Evolutionary conservation across 2,329 filamentous ascomycete species (phyloP), one percentile per base, ranked within the genome.

Genomic region (Geoglossum cookeanum): DNA sequence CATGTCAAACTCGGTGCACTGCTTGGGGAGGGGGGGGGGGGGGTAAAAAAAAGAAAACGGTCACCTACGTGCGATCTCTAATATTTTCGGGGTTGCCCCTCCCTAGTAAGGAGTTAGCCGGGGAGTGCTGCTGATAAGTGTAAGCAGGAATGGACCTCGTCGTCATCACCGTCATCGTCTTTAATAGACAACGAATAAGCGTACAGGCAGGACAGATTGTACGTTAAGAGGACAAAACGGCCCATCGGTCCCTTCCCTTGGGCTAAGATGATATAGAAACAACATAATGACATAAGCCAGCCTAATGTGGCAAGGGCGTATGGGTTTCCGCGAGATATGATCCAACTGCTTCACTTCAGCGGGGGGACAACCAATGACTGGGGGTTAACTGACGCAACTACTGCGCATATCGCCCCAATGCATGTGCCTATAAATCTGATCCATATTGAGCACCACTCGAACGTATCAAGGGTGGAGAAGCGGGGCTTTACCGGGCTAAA

Each of bases 151-250:
- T 9, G 9, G 5, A 22, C 42, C 17, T 95, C 89, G 59, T 81
- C 75, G 51, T 94, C 88, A 58, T 94, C 82, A 57, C 87, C 84
- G 53, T 89, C 83, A 3, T 85, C 80, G 53, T 94, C 88, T 60
- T 79, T 78, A 60, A 88, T 83, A 0, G 85, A 84, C 8, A 97
- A 76, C 57, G 87, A 92, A 70, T 97, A 98, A 8, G 90, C 88
- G 68, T 98, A 98, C 2, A 98, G 77, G 6, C 88, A 88, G 17
- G 87, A 91, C 48, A 98, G 82, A 66, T 98, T 98, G 75, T 97
- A 98, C 0, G 91, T 94, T 51, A 98, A 78, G 66, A 97, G 79
- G 60, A 94, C 92, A 66, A 96, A 97, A 55, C 92, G 83, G 47
- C 90, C 91, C 70, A 97, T 84, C 0, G 91, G 89, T 0, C 87